Percentiles rank a stretch among this genome's conserved stretches.
These are phyloP conservation scores for Colletotrichum liriopes DNA, from an alignment of 2,329 filamentous ascomycete species.

Conservation along the genomic window DNA sequence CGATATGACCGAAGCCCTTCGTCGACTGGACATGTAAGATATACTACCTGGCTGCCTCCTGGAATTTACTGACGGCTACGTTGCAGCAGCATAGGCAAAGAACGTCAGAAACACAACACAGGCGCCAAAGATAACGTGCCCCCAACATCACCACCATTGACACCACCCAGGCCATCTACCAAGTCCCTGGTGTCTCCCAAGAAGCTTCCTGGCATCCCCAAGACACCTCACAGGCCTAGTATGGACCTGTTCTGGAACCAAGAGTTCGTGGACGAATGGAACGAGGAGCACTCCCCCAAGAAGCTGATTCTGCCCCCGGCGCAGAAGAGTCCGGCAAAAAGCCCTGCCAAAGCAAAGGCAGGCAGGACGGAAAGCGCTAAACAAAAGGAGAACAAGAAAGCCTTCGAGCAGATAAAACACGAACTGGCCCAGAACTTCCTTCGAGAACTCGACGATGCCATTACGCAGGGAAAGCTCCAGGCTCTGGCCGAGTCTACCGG, in stretches of 20 bases:
- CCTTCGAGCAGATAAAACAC: slow-evolving; percentile 75
- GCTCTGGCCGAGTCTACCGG: slow-evolving; percentile 75
- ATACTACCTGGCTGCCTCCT: not conserved
- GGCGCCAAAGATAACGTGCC: not conserved
- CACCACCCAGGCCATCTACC: slow-evolving; percentile 44
- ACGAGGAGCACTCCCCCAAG: slow-evolving; percentile 72
- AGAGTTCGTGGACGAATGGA: slow-evolving; percentile 74
- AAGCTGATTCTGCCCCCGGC: slow-evolving; percentile 55
- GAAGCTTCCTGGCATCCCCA: slow-evolving; percentile 61
- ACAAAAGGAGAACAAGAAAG: slow-evolving; percentile 65
- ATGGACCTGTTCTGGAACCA: slow-evolving; percentile 74
- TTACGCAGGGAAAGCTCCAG: slow-evolving; percentile 74
- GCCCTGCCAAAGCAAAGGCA: slow-evolving; percentile 45
- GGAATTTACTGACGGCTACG: not conserved
- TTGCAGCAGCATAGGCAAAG: not conserved
- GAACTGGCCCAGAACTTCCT: slow-evolving; percentile 76
- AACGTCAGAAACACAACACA: not conserved
- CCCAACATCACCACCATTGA: slow-evolving; percentile 29
- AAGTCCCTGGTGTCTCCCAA: slow-evolving; percentile 50
- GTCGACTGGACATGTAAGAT: slow-evolving; percentile 33
- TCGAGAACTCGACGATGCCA: slow-evolving; percentile 75
- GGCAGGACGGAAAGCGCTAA: slow-evolving; percentile 48
- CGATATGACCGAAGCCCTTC: slow-evolving; percentile 28
- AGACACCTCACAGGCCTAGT: slow-evolving; percentile 67
- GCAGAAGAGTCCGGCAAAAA: slow-evolving; percentile 46